Evolutionary conservation across 2,329 filamentous ascomycete species (phyloP), one percentile per base, ranked within the genome.

Genomic region (Pseudodiploospora longispora): DNA sequence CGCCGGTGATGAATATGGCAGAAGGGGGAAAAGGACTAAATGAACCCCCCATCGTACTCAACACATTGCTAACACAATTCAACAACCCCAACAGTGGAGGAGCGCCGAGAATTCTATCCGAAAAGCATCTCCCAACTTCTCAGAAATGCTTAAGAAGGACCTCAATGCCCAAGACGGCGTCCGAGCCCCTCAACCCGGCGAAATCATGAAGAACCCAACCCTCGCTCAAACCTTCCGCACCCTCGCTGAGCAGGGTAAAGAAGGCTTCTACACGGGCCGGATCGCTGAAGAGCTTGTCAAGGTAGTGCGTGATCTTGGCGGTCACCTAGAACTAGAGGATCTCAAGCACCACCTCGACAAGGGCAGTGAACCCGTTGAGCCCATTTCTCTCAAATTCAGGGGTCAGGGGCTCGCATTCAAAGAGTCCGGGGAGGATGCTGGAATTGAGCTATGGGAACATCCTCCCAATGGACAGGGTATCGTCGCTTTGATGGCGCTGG

Each of bases 391-490:
- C 40, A 80, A 83, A 48, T 91, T 90, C 64, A 75, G 70, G 1
- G 83, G 85, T 6, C 84, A 88, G 55, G 69, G 68, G 3, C 61
- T 69, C 1, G 50, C 49, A 19, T 2, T 3, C 50, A 52, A 5
- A 10, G 29, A 37, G 2, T 30, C n/a, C 2, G 19, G 19, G 19
- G 2, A 39, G n/a, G 51, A 63, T 6, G 63, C 70, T 9, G 80
- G 81, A 7, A 75, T 96, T 36, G 82, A 95, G 58, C 70, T 98
- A 1, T 97, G 91, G 91, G 93, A 98, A 59, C 91, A 97, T 60
- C 90, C 91, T 32, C 93, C 93, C 6, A 97, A 97, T 56, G 90
- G 93, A 0, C 93, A 97, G 65, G 93, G 93, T 2, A 90, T 97
- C 51, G 87, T 97, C 2, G 93, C 93, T 0, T 70, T 97, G 30